These are phyloP conservation scores for Tripterygium wilfordii DNA, from an alignment of 177 flowering plant genomes.

Conservation along the genomic window DNA sequence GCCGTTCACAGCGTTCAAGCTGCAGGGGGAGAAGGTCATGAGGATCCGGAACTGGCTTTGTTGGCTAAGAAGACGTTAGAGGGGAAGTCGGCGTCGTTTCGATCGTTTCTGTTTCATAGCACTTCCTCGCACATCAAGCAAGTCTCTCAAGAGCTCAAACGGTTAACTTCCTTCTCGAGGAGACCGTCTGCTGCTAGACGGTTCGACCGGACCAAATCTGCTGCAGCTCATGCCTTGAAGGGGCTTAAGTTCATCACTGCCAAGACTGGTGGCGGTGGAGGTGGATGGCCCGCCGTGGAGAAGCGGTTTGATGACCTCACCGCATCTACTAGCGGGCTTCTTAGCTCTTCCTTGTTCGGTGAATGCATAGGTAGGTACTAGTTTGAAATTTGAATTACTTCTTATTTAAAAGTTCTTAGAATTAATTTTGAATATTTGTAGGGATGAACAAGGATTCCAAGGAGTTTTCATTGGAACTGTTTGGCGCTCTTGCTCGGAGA, in stretches of 20 bases:
- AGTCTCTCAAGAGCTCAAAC: conserved; percentile 74
- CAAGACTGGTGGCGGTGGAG: conserved; percentile 49
- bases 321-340: conserved; percentile 38
- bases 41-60: conserved; percentile 29
- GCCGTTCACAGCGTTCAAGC: conserved; percentile 40
- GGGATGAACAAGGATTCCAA: conserved; percentile 85
- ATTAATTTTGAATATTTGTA: conserved; percentile 8
- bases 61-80: conserved; percentile 27
- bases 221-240: conserved; percentile 63
- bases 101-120: conserved; percentile 13
- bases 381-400: not conserved
- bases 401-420: not conserved
- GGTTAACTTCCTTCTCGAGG: conserved; percentile 43
- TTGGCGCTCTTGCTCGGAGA: conserved; percentile 61
- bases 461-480: conserved; percentile 72
- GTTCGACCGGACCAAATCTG: conserved; percentile 63
- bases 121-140: conserved; percentile 36
- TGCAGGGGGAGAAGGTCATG: conserved; percentile 13
- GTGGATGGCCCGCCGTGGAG: conserved; percentile 67
- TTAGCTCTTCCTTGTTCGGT: conserved; percentile 47
- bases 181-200: conserved; percentile 20
- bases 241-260: conserved; percentile 78
- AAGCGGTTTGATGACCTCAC: conserved; percentile 57
- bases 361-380: conserved; percentile 67
- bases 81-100: conserved; percentile 21